Conservation (phyloP, 1,284 basidiomycete genomes). For the Puccinia polysora region DNA sequence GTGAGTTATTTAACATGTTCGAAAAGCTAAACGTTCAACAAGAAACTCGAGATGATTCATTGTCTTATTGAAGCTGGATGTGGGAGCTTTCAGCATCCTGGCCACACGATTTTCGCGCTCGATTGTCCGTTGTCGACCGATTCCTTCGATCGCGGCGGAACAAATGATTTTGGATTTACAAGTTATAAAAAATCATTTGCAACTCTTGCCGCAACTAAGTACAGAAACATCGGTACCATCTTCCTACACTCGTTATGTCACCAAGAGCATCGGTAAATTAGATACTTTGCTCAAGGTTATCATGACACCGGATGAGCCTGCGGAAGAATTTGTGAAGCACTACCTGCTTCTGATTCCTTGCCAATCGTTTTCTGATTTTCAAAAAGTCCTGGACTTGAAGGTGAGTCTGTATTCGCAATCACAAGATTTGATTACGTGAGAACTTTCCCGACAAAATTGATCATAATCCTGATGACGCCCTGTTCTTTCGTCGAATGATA, state of each 20-base stretch:
- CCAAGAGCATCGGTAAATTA: constrained; percentile 70
- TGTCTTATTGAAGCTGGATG: constrained; percentile 1
- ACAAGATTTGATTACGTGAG: background rate
- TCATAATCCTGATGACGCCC: background rate
- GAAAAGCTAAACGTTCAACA: background rate
- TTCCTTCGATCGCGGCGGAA: constrained; percentile 85
- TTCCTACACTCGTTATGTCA: constrained; percentile 72
- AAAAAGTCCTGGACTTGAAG: constrained; percentile 61
- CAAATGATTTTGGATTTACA: constrained; percentile 93
- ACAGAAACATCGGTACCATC: constrained; percentile 44
- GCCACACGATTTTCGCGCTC: constrained; percentile 78
- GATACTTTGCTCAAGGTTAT: constrained; percentile 91
- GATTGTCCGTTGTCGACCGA: constrained; percentile 76
- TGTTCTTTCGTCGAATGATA: constrained; percentile 2
- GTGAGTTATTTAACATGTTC: constrained; percentile 55
- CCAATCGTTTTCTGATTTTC: constrained; percentile 88
- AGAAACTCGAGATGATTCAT: background rate
- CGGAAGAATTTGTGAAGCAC: constrained; percentile 86
- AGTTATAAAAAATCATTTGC: constrained; percentile 71
- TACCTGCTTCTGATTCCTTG: constrained; percentile 88
- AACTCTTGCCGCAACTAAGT: constrained; percentile 63
- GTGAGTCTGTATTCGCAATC: constrained; percentile 54
- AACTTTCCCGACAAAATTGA: background rate
- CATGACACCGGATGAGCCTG: constrained; percentile 85
- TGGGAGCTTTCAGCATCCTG: constrained; percentile 61